phyloP scores from a whole-genome alignment of 768 basidiomycete species.

The Tylopilus felleus region DNA sequence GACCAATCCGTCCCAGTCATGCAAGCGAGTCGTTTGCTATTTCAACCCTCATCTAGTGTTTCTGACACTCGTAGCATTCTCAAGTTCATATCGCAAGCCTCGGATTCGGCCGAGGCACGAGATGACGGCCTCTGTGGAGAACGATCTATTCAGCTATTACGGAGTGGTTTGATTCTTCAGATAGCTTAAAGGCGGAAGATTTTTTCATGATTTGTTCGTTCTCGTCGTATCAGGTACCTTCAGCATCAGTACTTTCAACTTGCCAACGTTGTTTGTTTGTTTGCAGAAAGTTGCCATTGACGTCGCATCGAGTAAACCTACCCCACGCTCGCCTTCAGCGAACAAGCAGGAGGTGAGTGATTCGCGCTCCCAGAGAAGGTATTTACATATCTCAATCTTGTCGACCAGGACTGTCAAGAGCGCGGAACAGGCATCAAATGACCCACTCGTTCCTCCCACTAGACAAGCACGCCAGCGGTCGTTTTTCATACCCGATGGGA shows the following conservation, averaged over 20 bases:
- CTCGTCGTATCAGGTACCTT: conserved; percentile 64
- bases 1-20: conserved; percentile 70
- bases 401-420: conserved; percentile 43
- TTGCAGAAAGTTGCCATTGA: conserved; percentile 76
- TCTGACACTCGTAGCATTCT: conserved; percentile 22
- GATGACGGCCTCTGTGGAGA: conserved; percentile 54
- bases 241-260: not conserved
- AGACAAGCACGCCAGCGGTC: conserved; percentile 47
- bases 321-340: not conserved
- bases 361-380: not conserved
- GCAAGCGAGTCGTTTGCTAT: conserved; percentile 44
- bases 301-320: conserved; percentile 27
- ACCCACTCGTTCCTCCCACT: conserved; percentile 38
- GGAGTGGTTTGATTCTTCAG: conserved; percentile 66
- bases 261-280: not conserved
- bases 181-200: conserved; percentile 74
- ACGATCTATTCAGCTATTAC: conserved; percentile 69
- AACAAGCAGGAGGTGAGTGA: conserved; percentile 9
- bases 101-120: conserved; percentile 56
- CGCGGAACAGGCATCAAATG: conserved; percentile 20
- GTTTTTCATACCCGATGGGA: too few species aligned
- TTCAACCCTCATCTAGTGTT: not conserved
- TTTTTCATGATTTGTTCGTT: conserved; percentile 81
- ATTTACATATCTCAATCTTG: not conserved
- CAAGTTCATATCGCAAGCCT: conserved; percentile 37